phyloP scores from a whole-genome alignment of 2,329 filamentous ascomycete species.

The Colletotrichum musicola region DNA sequence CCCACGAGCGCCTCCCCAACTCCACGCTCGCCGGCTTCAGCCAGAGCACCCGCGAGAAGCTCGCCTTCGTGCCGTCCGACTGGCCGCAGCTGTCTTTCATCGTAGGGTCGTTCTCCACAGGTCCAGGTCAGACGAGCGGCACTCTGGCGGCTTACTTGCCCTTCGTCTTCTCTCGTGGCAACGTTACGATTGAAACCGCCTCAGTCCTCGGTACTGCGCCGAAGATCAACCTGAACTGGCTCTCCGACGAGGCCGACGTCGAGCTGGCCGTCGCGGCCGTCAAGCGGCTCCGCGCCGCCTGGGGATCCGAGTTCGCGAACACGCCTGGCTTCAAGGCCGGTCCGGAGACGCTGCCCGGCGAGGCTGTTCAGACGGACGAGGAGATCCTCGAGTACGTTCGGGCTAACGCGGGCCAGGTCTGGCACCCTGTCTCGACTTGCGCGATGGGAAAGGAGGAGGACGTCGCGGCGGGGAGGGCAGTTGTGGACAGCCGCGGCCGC shows the following conservation, averaged over 20 bases:
- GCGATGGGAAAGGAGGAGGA: slow-evolving; percentile 66
- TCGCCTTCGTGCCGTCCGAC: slow-evolving; percentile 17
- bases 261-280: slow-evolving; percentile 58
- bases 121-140: slow-evolving; percentile 9
- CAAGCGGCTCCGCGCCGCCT: slow-evolving; percentile 56
- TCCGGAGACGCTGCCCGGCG: slow-evolving; percentile 53
- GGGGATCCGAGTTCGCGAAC: slow-evolving; percentile 44
- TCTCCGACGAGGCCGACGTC: slow-evolving; percentile 56
- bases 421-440: slow-evolving; percentile 65
- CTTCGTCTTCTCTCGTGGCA: slow-evolving; percentile 54
- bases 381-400: slow-evolving; percentile 54
- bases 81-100: slow-evolving; percentile 34
- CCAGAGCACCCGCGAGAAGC: background rate
- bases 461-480: slow-evolving; percentile 56
- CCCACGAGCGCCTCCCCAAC: slow-evolving; percentile 29
- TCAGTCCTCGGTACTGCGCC: slow-evolving; percentile 51
- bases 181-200: slow-evolving; percentile 54
- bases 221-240: slow-evolving; percentile 60
- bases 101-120: slow-evolving; percentile 21
- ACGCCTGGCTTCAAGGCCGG: slow-evolving; percentile 46
- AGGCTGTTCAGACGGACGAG: slow-evolving; percentile 53
- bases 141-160: slow-evolving; percentile 53
- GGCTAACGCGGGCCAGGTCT: slow-evolving; percentile 59
- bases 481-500: slow-evolving; percentile 57
- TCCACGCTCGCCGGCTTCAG: slow-evolving; percentile 26